Evolutionary conservation across 495 filamentous ascomycete species (phyloP).

Genomic region (Hyaloscypha bicolor): DNA sequence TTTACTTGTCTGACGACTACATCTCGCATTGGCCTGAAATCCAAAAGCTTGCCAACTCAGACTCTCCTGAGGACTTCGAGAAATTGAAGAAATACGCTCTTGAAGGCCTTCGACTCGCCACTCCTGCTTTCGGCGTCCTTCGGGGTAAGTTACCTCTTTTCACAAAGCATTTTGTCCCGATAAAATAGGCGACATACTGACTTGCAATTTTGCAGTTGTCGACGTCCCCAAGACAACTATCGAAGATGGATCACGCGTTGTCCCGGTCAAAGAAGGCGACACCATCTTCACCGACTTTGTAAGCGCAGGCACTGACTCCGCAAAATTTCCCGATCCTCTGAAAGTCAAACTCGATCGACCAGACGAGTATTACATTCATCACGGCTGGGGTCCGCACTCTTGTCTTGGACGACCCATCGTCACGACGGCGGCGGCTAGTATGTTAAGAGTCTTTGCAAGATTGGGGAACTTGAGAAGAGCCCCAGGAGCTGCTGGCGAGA

Average conservation of each 20-base stretch:
- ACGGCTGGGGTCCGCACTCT: slow-evolving; percentile 62
- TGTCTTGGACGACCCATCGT: slow-evolving; percentile 63
- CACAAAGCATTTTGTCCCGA: too few species aligned
- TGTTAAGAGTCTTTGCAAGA: slow-evolving; percentile 47
- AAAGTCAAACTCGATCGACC: slow-evolving; percentile 68
- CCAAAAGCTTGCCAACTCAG: slow-evolving; percentile 53
- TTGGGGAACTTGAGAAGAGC: slow-evolving; percentile 39
- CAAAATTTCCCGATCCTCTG: slow-evolving; percentile 66
- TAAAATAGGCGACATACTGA: too few species aligned
- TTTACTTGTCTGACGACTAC: slow-evolving; percentile 65
- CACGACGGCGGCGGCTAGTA: slow-evolving; percentile 63
- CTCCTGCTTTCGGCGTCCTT: too few species aligned
- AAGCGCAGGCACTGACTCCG: slow-evolving; percentile 47
- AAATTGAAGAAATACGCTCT: slow-evolving; percentile 54
- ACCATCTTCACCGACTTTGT: slow-evolving; percentile 60
- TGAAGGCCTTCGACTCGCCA: slow-evolving; percentile 59
- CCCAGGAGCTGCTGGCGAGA: slow-evolving; percentile 61
- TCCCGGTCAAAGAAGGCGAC: slow-evolving; percentile 42
- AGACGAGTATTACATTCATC: slow-evolving; percentile 67
- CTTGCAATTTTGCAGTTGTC: too few species aligned
- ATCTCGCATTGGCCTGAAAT: slow-evolving; percentile 57
- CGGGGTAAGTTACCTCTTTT: too few species aligned
- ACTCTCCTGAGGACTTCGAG: slow-evolving; percentile 50
- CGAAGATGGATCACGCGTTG: slow-evolving; percentile 50
- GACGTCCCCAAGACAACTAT: slow-evolving; percentile 30